Evolutionary conservation across 1,284 basidiomycete species (phyloP), one percentile per base, ranked within the genome.

Genomic region (Trichosporon sp.): DNA sequence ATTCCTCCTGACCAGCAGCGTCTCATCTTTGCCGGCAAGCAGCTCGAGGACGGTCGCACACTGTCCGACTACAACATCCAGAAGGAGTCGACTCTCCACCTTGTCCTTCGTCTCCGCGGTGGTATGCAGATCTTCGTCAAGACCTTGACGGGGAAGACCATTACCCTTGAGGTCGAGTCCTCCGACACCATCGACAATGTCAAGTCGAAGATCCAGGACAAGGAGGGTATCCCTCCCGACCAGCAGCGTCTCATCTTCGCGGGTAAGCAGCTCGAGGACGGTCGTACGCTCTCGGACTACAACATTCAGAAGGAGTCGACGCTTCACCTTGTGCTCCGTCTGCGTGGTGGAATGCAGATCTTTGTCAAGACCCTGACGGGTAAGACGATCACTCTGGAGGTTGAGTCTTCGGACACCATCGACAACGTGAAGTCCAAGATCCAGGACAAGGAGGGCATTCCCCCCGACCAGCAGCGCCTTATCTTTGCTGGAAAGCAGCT

Each of bases 121-220:
- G 92, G 92, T 80, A 95, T 94, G 89, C 72, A 73, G 69, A 74
- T 70, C 65, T 71, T 99, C 87, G 98, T 99, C 79, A 96, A 99
- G 88, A 96, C 96, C 75, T 97, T 98, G 77, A 98, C 96, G 87
- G 96, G 96, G 85, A 98, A 98, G 89, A 97, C 94, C 77, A 96
- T 97, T 88, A 96, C 96, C 77, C 88, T 99, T 81, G 98, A 98
- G 87, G 94, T 95, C 67, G 94, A 96, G 86, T 84, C 88, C 86
- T 72, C 91, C 73, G 94, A 96, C 88, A 96, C 96, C 74, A 96
- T 98, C 86, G 94, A 98, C 89, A 96, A 96, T 89, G 94, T 96
- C 86, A 95, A 96, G 88, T 88, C 91, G 84, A 96, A 96, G 86
- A 96, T 96, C 81, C 93, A 96, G 84, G 93, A 95, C 88, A 95